Evolutionary conservation across 441 rosid genomes (phyloP).

Genomic region (Populus hybrid): DNA sequence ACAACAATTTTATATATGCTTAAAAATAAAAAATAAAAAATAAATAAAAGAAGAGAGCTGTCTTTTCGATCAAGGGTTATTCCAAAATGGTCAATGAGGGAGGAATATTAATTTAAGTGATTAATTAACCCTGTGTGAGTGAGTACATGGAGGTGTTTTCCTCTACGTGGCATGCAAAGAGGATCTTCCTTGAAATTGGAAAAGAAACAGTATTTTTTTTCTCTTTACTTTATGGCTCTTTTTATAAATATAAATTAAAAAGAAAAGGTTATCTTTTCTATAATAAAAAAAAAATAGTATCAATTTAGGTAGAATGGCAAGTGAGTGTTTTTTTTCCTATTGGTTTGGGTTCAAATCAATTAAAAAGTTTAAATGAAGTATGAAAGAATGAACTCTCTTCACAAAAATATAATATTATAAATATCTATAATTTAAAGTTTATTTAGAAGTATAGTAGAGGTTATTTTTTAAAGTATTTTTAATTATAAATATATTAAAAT

Average conservation of each 20-base stretch:
- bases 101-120: not conserved
- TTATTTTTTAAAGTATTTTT: too few species aligned
- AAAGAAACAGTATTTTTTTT: not conserved
- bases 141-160: not conserved
- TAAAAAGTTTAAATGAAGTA: too few species aligned
- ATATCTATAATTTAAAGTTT: too few species aligned
- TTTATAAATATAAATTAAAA: too few species aligned
- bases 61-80: not conserved
- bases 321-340: not conserved
- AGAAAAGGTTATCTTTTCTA: not conserved
- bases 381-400: too few species aligned
- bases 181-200: slow-evolving; percentile 27
- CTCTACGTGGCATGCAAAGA: slow-evolving; percentile 19
- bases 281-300: too few species aligned
- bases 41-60: not conserved
- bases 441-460: too few species aligned
- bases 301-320: not conserved
- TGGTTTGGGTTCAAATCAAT: not conserved
- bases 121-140: not conserved
- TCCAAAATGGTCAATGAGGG: not conserved
- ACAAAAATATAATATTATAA: too few species aligned
- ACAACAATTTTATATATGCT: too few species aligned
- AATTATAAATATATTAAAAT: too few species aligned
- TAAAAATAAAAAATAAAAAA: too few species aligned
- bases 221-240: not conserved